Percentiles rank a stretch among this genome's conserved stretches.
These are phyloP conservation scores for Suhomyces anneliseae DNA, from an alignment of 1,139 yeast species.

Conservation along the genomic window DNA sequence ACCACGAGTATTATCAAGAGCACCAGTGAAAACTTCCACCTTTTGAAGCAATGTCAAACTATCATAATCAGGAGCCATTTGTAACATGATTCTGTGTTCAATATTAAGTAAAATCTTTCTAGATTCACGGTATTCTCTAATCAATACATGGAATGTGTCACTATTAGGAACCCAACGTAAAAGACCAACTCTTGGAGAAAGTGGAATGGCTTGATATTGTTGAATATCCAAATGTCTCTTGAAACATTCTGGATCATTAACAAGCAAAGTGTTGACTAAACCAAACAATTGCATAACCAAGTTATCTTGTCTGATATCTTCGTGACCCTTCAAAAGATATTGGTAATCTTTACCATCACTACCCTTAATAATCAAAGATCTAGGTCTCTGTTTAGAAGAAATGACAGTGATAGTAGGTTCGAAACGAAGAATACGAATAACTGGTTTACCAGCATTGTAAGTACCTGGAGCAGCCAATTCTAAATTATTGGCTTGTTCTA, in stretches of 20 bases:
- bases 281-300: conserved; percentile 98
- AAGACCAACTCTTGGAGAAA: conserved; percentile 96
- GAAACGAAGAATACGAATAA: conserved; percentile 68
- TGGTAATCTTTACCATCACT: conserved; percentile 90
- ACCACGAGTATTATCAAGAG: conserved; percentile 92
- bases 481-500: conserved; percentile 74
- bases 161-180: conserved; percentile 97
- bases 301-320: conserved; percentile 96
- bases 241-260: conserved; percentile 93
- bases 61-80: conserved; percentile 98
- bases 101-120: conserved; percentile 86
- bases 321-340: conserved; percentile 88
- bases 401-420: conserved; percentile 88
- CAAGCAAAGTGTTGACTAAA: conserved; percentile 82
- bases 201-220: conserved; percentile 87
- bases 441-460: conserved; percentile 80
- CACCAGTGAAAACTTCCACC: conserved; percentile 95
- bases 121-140: conserved; percentile 88
- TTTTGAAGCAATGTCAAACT: conserved; percentile 83
- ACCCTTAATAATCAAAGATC: conserved; percentile 76
- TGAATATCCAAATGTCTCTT: conserved; percentile 94
- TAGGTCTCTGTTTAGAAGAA: conserved; percentile 93
- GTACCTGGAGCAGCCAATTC: conserved; percentile 95
- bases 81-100: conserved; percentile 93
- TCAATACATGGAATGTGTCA: conserved; percentile 93